Percentiles rank a stretch among this genome's conserved stretches.
Evolutionary conservation across 306 rosid species (phyloP).

Genomic region (Dryas drummondii): DNA sequence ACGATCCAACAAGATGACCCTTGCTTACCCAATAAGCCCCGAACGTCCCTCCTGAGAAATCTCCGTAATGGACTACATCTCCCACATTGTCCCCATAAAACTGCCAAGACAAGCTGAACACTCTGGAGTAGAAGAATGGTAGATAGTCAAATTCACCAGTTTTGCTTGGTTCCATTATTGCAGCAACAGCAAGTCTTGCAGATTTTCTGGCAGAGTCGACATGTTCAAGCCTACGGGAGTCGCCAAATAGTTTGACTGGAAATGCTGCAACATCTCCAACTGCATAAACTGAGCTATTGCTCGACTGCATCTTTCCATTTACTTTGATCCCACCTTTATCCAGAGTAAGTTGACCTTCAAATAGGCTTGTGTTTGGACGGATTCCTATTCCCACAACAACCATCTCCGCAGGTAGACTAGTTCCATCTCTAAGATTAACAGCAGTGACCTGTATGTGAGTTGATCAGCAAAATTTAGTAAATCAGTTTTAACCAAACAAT

Average conservation of each 20-base stretch:
- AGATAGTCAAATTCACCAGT: conserved; percentile 74
- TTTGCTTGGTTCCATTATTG: conserved; percentile 72
- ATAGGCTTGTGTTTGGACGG: conserved; percentile 91
- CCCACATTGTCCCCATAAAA: conserved; percentile 85
- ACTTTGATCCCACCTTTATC: conserved; percentile 99
- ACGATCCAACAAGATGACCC: conserved; percentile 79
- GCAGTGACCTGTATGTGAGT: conserved; percentile 63
- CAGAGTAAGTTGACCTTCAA: conserved; percentile 95
- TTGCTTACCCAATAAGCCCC: conserved; percentile 92
- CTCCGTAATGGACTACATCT: conserved; percentile 84
- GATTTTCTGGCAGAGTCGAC: conserved; percentile 90
- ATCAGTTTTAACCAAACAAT: no score
- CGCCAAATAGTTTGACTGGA: conserved; percentile 89
- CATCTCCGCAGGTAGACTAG: conserved; percentile 63
- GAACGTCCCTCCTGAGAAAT: conserved; percentile 64
- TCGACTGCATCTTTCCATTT: conserved; percentile 83
- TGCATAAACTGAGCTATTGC: conserved; percentile 83
- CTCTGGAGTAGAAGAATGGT: conserved; percentile 94
- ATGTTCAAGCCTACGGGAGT: conserved; percentile 88
- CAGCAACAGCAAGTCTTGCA: conserved; percentile 72
- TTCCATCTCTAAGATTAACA: conserved; percentile 85
- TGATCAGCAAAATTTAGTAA: conserved; percentile 3
- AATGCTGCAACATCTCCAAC: conserved; percentile 97
- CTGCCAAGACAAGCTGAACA: conserved; percentile 94
- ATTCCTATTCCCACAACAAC: conserved; percentile 98